Evolutionary conservation across 2,329 filamentous ascomycete genomes (phyloP), one percentile per base, ranked within the genome.

Genomic region (Aspergillus pseudonomiae): DNA sequence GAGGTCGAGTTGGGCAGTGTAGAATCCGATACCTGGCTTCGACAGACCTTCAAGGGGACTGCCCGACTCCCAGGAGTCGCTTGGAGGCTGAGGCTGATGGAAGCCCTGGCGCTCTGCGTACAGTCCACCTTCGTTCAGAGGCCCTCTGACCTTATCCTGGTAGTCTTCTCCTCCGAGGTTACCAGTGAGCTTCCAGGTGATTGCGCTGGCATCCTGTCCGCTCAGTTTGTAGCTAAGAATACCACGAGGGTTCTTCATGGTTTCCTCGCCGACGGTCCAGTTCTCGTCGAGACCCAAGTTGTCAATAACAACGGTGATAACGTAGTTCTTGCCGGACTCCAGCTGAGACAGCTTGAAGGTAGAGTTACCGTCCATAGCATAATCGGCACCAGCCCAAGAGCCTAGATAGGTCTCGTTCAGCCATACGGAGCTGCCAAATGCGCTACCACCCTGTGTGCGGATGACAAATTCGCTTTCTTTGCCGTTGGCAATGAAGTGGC

Each of bases 241-340:
- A 24, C 86, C 86, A 24, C 85, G 83, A 0, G 86, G 86, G 34
- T 79, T 78, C 74, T 87, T 81, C 82, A 89, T 90, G 10, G 78
- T 73, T 30, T 90, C 87, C 2, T 73, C 70, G 1, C 88, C 88
- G 0, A 88, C 84, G 2, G 79, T 79, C 81, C 85, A 87, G 74
- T 90, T 87, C 68, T 90, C 86, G 63, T 92, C 85, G 0, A 92
- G 80, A 0, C 91, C 91, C 79, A 89, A 91, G 75, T 89, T 89
- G 75, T 94, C 91, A 16, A 94, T 80, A 0, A 93, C 76, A 1
- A 93, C 80, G 0, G 91, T 93, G 66, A 94, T 74, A 12, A 89
- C 82, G 71, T 91, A 88, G 0, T 75, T 68, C 28, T 82, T 79
- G 4, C 85, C 87, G 0, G 80, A 72, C 0, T 72, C 69, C 4